phyloP scores from a whole-genome alignment of 208 protist species.

The Acanthamoeba triangularis region DNA sequence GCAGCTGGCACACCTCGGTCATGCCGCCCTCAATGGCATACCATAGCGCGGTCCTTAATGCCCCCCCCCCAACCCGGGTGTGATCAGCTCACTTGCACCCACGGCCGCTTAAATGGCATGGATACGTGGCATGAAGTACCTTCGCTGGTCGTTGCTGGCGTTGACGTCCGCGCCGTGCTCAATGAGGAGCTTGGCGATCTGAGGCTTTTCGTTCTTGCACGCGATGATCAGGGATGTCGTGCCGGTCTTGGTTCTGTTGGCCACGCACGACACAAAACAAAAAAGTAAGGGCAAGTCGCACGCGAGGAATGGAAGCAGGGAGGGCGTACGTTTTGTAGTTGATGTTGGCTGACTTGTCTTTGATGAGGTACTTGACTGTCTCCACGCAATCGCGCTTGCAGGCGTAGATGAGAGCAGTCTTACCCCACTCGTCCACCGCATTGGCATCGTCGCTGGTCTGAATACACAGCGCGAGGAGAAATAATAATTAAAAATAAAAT shows the following conservation, averaged over 20 bases:
- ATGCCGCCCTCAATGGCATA: slow-evolving; percentile 26
- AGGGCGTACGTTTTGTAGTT: slow-evolving; percentile 21
- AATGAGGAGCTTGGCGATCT: slow-evolving; percentile 1
- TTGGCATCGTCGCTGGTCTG: slow-evolving; percentile 14
- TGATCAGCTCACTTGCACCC: no score
- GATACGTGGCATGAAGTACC: no score
- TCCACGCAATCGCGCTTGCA: slow-evolving; percentile 61
- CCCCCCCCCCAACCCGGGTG: background rate
- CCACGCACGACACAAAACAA: background rate
- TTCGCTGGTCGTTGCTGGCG: slow-evolving; percentile 5
- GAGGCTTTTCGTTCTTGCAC: slow-evolving; percentile 9
- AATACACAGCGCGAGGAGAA: background rate
- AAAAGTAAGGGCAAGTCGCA: background rate
- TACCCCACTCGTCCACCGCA: slow-evolving; percentile 37
- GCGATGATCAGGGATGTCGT: background rate
- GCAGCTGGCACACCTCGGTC: background rate
- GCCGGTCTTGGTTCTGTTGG: background rate
- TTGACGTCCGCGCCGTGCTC: slow-evolving; percentile 30
- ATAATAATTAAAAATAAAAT: no score
- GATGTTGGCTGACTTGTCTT: background rate
- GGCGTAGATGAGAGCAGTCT: slow-evolving; percentile 18
- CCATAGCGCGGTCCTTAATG: slow-evolving; percentile 11
- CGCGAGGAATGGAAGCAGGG: background rate
- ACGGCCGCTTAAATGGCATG: no score
- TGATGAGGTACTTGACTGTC: slow-evolving; percentile 11